Evolutionary conservation across 1,284 basidiomycete genomes (phyloP), one percentile per base, ranked within the genome.

Genomic region (Neonothopanus nambi): DNA sequence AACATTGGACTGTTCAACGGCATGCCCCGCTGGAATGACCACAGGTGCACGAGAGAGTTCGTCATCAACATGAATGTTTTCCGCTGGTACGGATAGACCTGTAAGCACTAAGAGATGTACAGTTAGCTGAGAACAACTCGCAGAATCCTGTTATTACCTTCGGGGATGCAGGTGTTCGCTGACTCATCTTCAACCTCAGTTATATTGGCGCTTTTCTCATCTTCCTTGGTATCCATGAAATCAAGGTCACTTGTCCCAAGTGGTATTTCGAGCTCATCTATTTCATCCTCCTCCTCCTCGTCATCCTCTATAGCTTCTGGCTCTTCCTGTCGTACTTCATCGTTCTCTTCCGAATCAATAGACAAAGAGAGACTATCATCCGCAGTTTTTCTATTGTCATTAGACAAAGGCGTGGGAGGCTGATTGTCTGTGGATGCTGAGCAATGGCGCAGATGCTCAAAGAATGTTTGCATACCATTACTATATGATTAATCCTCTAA

Each of bases 151-250:
- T 2, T 41, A 48, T 18, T 30, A 51, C 49, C 49, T 36, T 51
- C 30, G 11, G 13, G 9, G 5, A 26, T 8, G 5, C 24, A 26
- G 20, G 8, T 11, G n/a, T 3, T 18, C 17, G 24, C 23, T 8
- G 45, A 1, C 33, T 47, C 45, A 9, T 6, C 23, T 26, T 51
- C 40, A 12, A 42, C 26, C 28, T 40, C 39, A 13, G 49, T 43
- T 40, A 37, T 40, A 21, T 17, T 6, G 18, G 12, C 52, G 3
- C 54, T 54, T 24, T 57, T 53, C 2, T 55, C 51, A 15, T 59
- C 57, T 3, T 44, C 55, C 15, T 11, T 28, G 26, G 26, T 11
- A 28, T 28, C 26, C 26, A 28, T 28, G 26, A 57, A 20, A 15
- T 43, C 48, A 15, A 6, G 46, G 21, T 38, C 36, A 17, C 35